Evolutionary conservation across 345 rosid genomes (phyloP).

Genomic region (Psidium guajava): DNA sequence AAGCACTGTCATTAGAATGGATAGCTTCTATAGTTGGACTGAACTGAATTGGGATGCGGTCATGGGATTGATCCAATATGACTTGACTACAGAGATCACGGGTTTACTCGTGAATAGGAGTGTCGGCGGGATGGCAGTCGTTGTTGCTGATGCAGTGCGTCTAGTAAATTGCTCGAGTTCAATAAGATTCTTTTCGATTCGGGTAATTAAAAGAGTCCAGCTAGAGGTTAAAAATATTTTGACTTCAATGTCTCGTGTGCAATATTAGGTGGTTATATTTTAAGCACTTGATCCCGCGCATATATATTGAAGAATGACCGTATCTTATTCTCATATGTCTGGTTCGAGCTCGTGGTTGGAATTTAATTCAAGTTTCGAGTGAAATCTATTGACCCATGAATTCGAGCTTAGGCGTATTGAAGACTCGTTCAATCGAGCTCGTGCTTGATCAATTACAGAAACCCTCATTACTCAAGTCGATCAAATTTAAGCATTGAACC

Average conservation of each 20-base stretch:
- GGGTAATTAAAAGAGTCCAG: background rate
- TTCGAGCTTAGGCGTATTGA: background rate
- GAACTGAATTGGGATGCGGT: background rate
- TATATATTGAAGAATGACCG: background rate
- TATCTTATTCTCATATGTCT: background rate
- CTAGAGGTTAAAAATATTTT: background rate
- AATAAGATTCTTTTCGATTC: background rate
- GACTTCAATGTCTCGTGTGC: background rate
- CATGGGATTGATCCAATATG: background rate
- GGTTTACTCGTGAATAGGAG: background rate
- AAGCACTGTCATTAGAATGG: no score
- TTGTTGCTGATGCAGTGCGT: background rate
- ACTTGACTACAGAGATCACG: background rate
- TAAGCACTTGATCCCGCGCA: accelerated
- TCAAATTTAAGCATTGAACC: background rate
- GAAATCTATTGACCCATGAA: background rate
- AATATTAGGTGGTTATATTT: background rate
- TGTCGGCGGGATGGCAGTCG: accelerated
- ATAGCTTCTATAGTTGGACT: background rate
- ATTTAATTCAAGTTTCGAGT: background rate
- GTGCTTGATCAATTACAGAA: background rate
- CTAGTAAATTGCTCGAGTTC: background rate
- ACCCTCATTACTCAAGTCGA: background rate
- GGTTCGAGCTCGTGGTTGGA: accelerated
- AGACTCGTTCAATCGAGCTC: background rate